Conservation (phyloP, 2,329 filamentous ascomycete genomes). For the Corniculantispora saksenae region DNA sequence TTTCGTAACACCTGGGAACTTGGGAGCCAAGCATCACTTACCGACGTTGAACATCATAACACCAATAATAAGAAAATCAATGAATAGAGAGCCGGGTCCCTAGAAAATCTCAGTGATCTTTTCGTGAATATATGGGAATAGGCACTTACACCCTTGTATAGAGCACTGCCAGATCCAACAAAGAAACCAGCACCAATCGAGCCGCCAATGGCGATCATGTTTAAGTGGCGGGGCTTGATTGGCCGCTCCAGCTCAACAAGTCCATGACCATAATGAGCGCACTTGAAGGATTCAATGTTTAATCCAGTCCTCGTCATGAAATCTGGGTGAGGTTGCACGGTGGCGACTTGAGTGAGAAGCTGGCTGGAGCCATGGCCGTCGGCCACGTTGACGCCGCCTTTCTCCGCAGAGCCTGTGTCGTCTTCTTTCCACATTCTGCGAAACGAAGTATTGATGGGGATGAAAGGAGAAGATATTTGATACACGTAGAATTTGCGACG, state of each 20-base stretch:
- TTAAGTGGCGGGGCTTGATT: constrained; percentile 57
- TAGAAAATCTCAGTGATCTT: constrained; percentile 16
- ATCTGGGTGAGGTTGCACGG: constrained; percentile 21
- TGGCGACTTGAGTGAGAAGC: constrained; percentile 8
- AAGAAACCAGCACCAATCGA: constrained; percentile 63
- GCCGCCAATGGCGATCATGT: constrained; percentile 61
- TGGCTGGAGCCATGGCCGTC: constrained; percentile 6
- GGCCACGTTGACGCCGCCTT: not conserved
- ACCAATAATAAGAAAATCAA: constrained; percentile 57
- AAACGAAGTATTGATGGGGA: not conserved
- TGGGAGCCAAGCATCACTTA: constrained; percentile 22
- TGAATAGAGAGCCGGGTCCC: constrained; percentile 45
- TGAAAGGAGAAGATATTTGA: not conserved
- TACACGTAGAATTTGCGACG: not conserved
- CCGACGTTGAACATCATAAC: constrained; percentile 61
- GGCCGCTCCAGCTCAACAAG: constrained; percentile 40
- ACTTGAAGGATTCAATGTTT: constrained; percentile 41
- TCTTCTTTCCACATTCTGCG: constrained; percentile 15
- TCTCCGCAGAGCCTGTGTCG: constrained; percentile 13
- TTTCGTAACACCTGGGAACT: not conserved
- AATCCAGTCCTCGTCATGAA: constrained; percentile 41
- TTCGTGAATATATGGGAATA: not conserved
- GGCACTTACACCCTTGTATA: constrained; percentile 44
- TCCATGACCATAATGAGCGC: constrained; percentile 34
- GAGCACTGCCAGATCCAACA: constrained; percentile 56